These are phyloP conservation scores for Torulaspora globosa DNA, from an alignment of 1,139 yeast genomes.

Conservation along the genomic window DNA sequence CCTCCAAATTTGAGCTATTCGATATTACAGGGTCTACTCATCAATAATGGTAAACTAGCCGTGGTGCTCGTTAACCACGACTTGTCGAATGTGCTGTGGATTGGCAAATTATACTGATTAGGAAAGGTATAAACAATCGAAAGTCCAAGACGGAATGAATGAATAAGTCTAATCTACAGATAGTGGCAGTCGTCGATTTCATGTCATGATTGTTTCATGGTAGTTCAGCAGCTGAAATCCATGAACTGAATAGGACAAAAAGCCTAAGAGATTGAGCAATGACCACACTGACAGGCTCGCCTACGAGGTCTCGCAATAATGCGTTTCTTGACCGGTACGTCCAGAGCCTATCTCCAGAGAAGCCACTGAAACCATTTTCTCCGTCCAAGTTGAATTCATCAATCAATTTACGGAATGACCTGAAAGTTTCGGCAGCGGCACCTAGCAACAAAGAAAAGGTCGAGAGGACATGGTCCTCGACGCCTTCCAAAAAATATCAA, in stretches of 20 bases:
- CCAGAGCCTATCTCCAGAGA: conserved; percentile 21
- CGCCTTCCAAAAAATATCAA: conserved; percentile 1
- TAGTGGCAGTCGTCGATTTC: neutral
- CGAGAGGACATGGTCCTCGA: neutral
- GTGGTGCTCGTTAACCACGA: neutral
- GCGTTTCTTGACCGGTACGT: conserved; percentile 31
- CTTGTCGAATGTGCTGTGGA: neutral
- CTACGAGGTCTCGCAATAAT: conserved; percentile 17
- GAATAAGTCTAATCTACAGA: neutral
- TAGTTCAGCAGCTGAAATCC: neutral
- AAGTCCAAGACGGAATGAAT: neutral
- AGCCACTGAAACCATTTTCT: conserved; percentile 21
- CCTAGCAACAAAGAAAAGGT: conserved; percentile 6
- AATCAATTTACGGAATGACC: conserved; percentile 5
- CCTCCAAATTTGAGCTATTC: conserved; percentile 9
- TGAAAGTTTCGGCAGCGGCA: neutral
- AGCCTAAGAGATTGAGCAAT: conserved; percentile 7
- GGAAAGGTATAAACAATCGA: conserved; percentile 8
- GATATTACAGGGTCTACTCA: neutral
- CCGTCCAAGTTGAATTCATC: conserved; percentile 26
- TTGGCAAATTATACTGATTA: conserved; percentile 3
- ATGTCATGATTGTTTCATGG: neutral
- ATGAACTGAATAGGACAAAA: neutral
- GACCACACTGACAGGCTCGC: conserved; percentile 17
- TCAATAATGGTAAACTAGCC: neutral